Evolutionary conservation across 331 rosid genomes (phyloP).

Genomic region (Phaseolus coccineus): DNA sequence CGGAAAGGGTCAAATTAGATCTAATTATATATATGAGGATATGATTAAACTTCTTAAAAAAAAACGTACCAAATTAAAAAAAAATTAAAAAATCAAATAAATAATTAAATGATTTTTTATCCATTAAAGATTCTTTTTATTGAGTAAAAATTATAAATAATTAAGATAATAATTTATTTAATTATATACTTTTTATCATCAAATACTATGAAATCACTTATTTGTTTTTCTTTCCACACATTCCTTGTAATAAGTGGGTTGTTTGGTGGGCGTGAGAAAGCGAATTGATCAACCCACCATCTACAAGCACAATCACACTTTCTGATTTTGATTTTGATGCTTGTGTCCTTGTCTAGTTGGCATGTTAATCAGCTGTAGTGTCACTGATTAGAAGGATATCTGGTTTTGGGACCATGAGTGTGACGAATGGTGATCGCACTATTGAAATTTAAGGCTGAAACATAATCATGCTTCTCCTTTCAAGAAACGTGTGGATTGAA

Average conservation of each 20-base stretch:
- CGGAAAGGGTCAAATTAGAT: too few species aligned
- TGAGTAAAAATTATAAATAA: too few species aligned
- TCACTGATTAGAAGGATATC: neutral
- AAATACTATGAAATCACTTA: too few species aligned
- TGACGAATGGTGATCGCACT: conserved; percentile 12
- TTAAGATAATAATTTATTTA: too few species aligned
- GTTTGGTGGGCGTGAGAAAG: conserved; percentile 33
- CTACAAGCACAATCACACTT: neutral
- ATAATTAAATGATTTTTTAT: too few species aligned
- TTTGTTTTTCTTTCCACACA: too few species aligned
- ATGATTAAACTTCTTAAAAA: too few species aligned
- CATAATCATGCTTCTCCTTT: conserved; percentile 33
- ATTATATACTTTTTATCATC: too few species aligned
- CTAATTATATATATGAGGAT: too few species aligned
- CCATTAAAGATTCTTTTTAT: too few species aligned
- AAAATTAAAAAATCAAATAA: too few species aligned
- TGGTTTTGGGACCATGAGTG: conserved; percentile 40
- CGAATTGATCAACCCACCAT: conserved; percentile 19
- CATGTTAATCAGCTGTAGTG: neutral
- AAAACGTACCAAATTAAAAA: too few species aligned
- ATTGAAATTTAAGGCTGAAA: neutral
- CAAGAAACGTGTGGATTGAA: conserved; percentile 13
- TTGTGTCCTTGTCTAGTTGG: neutral
- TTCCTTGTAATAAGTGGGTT: conserved; percentile 29
- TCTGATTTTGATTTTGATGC: conserved; percentile 13